Percentiles rank a stretch among this genome's conserved stretches.
Evolutionary conservation across 257 asterid genomes (phyloP).

Genomic region (Rehmannia glutinosa): DNA sequence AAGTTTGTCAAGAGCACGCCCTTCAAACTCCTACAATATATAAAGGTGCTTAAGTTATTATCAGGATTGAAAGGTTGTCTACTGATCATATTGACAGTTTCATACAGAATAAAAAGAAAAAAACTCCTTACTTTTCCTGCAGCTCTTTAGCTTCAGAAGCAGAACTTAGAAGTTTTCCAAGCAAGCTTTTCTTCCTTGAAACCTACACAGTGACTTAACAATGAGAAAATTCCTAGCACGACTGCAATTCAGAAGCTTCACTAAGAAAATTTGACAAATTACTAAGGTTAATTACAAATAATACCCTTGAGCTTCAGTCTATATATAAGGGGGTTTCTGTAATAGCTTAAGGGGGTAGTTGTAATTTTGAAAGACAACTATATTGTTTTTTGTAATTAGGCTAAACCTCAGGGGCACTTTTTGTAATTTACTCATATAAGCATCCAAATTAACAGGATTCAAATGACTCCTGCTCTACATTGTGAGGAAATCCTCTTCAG

Average conservation of each 20-base stretch:
- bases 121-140: conserved; percentile 61
- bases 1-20: conserved; percentile 68
- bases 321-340: too few species aligned
- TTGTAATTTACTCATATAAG: too few species aligned
- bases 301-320: too few species aligned
- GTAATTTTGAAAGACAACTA: too few species aligned
- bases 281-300: too few species aligned
- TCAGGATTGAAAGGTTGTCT: conserved; percentile 6
- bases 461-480: conserved; percentile 15
- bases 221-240: conserved; percentile 10
- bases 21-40: conserved; percentile 66
- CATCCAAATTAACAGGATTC: conserved; percentile 14
- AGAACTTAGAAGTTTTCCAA: conserved; percentile 46
- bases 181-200: conserved; percentile 54
- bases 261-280: background rate
- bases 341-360: too few species aligned
- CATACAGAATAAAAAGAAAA: conserved; percentile 7
- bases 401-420: too few species aligned
- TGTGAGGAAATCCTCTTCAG: background rate
- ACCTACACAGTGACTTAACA: conserved; percentile 41
- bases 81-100: conserved; percentile 17
- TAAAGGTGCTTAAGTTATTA: conserved; percentile 25
- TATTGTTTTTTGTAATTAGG: too few species aligned
- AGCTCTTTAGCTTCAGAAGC: conserved; percentile 54
- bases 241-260: conserved; percentile 17